These are phyloP conservation scores for Stagonosporopsis tanaceti DNA, from an alignment of 2,329 filamentous ascomycete genomes.

Conservation along the genomic window DNA sequence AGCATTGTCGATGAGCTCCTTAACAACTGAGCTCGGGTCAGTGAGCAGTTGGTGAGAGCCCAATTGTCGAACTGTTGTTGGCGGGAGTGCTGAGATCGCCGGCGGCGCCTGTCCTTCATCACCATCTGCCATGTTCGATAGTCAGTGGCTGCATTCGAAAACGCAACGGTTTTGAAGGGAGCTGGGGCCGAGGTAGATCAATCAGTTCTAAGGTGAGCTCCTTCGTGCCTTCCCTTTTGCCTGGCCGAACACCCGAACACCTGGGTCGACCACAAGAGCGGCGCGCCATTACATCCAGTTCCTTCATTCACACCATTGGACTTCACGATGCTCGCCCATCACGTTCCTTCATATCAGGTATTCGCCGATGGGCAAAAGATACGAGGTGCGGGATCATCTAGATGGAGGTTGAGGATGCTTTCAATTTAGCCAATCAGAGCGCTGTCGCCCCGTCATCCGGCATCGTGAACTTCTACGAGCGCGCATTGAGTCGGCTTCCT, in stretches of 20 bases:
- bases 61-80: slow-evolving; percentile 61
- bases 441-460: slow-evolving; percentile 8
- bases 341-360: neutral
- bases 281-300: slow-evolving; percentile 20
- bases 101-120: slow-evolving; percentile 4
- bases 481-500: slow-evolving; percentile 8
- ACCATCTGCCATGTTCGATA: neutral
- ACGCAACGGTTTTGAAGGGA: neutral
- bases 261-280: neutral
- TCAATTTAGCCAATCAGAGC: slow-evolving; percentile 37
- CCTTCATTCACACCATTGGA: neutral
- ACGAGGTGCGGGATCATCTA: neutral
- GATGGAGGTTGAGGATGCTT: slow-evolving; percentile 22
- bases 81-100: slow-evolving; percentile 53
- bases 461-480: slow-evolving; percentile 8
- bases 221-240: slow-evolving; percentile 32
- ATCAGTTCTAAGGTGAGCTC: slow-evolving; percentile 8
- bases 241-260: neutral
- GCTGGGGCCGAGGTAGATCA: neutral
- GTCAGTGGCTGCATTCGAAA: neutral
- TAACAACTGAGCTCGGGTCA: slow-evolving; percentile 69
- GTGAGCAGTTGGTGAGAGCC: slow-evolving; percentile 68
- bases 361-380: neutral
- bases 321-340: too few relatives aligned
- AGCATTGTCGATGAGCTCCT: slow-evolving; percentile 80